Base-by-base conservation (phyloP, 1,284 basidiomycete genomes). In the Tylopilus orsonianus region DNA sequence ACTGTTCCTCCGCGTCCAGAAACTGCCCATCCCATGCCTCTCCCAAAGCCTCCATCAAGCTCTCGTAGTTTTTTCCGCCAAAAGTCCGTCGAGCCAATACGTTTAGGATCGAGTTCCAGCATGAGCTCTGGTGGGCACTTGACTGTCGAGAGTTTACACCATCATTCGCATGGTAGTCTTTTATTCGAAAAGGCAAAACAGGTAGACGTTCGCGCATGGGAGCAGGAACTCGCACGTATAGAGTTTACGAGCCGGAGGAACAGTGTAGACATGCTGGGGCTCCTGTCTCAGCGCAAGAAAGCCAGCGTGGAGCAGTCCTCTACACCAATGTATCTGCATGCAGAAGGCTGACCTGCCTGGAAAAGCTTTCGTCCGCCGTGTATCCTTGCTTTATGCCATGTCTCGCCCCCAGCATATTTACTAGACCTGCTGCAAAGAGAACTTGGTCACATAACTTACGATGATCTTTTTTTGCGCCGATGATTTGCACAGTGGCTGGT, bases 191-290 rank as follows among this genome's bases (percentile, higher is more conserved):
- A 48, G 20, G 67, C 67, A 20, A 70, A 71, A 41, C 57, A 61
- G 24, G 49, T 56, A 29, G 61, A 79, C 22, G 74, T 85, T 56
- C 72, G 75, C 49, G 87, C 83, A 53, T 90, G 87, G 87, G 87
- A 90, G 66, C 79, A 81, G 60, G 86, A 90, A 71, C 74, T 89
- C 39, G 79, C 75, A 53, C 75, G 78, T 52, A 87, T 90, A 57
- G 87, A 89, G 68, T 68, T 71, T 56, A 72, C 71, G 59, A 85
- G 82, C 58, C 75, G 80, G 48, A 73, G 77, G 56, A 80, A 75
- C 49, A 87, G 81, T 47, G 67, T 61, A 48, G 76, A 79, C 61
- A 73, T 85, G 71, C 67, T 82, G 39, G 79, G 79, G n/a, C 77
- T 80, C 59, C 62, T 70, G 51, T 71, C 74, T 42, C 77, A 74